Evolutionary conservation across 148 eudicot species (phyloP), one percentile per base, ranked within the genome.

Genomic region (Diospyros kaki): DNA sequence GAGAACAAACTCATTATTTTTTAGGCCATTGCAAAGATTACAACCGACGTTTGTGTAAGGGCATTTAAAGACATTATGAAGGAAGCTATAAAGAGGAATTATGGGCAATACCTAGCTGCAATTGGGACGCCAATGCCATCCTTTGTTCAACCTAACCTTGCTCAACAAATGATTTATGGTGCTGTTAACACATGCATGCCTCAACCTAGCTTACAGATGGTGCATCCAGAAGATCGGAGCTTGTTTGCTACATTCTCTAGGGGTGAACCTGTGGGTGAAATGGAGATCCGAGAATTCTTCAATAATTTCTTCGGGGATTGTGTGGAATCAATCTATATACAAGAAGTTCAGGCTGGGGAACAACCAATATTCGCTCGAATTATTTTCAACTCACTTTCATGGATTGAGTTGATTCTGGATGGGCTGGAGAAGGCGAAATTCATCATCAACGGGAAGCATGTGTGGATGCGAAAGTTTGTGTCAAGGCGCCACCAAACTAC

Each of bases 191-290:
- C 28, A 28, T 28, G 0, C 28, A 0, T 28, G 28, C 28, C 28
- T 28, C 28, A 28, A 28, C 0, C 28, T 28, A 28, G 42, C 66
- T n/a, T 41, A 78, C 42, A 3, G 4, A 7, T 48, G 50, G 65
- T 18, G 60, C 68, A 73, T 14, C 71, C 66, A 2, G 77, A 77
- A n/a, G 83, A 83, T 1, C 79, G 85, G 76, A 83, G 87, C 43
- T 75, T 86, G 76, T 86, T 89, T 48, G 79, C 83, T 2, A 89
- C 92, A 9, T 89, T 89, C 68, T 86, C 92, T 0, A 84, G 74
- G 66, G 90, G 87, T 3, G 83, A 86, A 18, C 90, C 88, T 0
- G 81, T 88, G 56, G 66, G 62, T 0, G 87, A 84, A 40, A 7
- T 4, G 62, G 89, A 88, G 65, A 83, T 88, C 7, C 44, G 72